Conservation (phyloP, 306 rosid genomes). For the Castanea sativa region DNA sequence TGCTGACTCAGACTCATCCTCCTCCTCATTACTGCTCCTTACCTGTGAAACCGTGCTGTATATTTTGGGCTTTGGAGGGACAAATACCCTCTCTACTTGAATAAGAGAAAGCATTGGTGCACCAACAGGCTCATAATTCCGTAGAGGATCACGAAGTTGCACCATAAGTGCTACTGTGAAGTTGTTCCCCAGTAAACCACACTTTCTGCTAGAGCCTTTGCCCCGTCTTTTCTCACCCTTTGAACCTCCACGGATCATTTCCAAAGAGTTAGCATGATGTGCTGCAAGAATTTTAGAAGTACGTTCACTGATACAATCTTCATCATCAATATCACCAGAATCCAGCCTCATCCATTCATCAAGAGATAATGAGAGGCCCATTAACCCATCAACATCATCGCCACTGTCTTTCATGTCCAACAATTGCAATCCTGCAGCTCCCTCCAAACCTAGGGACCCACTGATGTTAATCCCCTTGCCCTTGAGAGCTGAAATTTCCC, state of each 20-base stretch:
- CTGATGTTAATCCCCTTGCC: conserved; percentile 50
- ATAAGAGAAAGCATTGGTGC: conserved; percentile 84
- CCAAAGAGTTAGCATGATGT: conserved; percentile 80
- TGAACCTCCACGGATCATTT: conserved; percentile 45
- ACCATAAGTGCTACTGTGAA: conserved; percentile 82
- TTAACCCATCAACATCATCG: conserved; percentile 61
- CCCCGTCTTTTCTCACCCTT: conserved; percentile 62
- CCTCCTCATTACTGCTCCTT: conserved; percentile 34
- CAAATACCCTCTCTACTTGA: conserved; percentile 85
- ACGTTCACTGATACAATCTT: conserved; percentile 70
- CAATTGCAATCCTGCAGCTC: conserved; percentile 79
- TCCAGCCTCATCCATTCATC: conserved; percentile 96
- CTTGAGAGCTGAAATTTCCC: conserved; percentile 57
- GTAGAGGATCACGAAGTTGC: conserved; percentile 87
- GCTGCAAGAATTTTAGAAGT: conserved; percentile 84
- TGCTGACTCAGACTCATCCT: conserved; percentile 40
- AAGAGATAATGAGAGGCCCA: conserved; percentile 77
- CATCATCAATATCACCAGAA: conserved; percentile 84
- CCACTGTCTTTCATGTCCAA: conserved; percentile 52
- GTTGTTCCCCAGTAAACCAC: conserved; percentile 84
- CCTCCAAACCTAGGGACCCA: conserved; percentile 67
- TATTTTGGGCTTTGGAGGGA: conserved; percentile 73
- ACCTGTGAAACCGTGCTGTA: conserved; percentile 48
- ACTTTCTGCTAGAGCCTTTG: conserved; percentile 49
- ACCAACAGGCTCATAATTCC: conserved; percentile 86